Percentiles rank a stretch among this genome's conserved stretches.
These are phyloP conservation scores for Vaccinium macrocarpon DNA, from an alignment of 148 eudicot genomes.

Conservation along the genomic window DNA sequence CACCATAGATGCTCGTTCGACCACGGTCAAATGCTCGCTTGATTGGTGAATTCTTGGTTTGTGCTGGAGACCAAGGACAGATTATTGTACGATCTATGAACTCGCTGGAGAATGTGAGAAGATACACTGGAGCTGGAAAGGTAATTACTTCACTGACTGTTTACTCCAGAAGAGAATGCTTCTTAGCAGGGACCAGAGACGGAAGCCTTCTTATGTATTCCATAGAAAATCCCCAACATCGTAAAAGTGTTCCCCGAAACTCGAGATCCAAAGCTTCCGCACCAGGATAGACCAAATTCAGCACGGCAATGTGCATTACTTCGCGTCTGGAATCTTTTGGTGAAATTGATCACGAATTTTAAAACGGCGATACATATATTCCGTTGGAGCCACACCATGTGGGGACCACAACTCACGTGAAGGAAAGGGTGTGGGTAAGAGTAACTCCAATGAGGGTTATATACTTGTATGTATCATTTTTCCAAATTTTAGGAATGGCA, in stretches of 20 bases:
- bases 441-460: no score
- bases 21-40: no score
- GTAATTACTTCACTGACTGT: constrained; percentile 74
- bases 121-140: constrained; percentile 79
- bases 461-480: no score
- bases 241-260: constrained; percentile 45
- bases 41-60: constrained; percentile 77
- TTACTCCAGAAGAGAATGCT: constrained; percentile 87
- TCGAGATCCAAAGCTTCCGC: constrained; percentile 49
- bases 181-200: constrained; percentile 92
- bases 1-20: no score
- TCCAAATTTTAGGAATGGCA: no score
- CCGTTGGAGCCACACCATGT: no score
- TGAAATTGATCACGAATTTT: no score
- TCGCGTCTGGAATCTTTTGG: no score
- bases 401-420: no score
- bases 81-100: constrained; percentile 85
- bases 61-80: constrained; percentile 97
- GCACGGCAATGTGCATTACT: constrained; percentile 4
- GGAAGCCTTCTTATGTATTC: constrained; percentile 94
- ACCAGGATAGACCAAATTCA: constrained; percentile 32
- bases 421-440: no score
- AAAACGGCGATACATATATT: no score
- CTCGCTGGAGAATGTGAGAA: constrained; percentile 71
- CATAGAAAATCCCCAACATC: constrained; percentile 83